These are phyloP conservation scores for Zizania latifolia DNA, from an alignment of 176 grass and related monocot species.

Conservation along the genomic window DNA sequence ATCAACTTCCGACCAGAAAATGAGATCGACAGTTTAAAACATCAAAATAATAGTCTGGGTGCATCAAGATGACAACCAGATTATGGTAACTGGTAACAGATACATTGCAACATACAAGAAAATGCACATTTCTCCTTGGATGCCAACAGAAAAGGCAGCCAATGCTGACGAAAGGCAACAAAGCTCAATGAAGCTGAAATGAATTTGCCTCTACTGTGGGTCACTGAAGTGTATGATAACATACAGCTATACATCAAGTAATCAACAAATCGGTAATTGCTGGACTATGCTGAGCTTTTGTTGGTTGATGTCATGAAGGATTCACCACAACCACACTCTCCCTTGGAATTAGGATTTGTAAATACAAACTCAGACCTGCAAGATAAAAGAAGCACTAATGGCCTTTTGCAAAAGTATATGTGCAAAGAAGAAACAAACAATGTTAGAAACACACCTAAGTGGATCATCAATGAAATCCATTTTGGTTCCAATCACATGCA, in stretches of 20 bases:
- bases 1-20: no score
- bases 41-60: no score
- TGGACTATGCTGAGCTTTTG: neutral
- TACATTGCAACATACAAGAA: neutral
- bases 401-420: neutral
- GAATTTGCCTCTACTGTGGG: neutral
- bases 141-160: neutral
- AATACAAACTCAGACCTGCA: slow-evolving; percentile 71
- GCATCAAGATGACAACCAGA: no score
- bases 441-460: slow-evolving; percentile 35
- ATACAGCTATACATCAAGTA: neutral
- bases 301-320: slow-evolving; percentile 55
- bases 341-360: slow-evolving; percentile 66
- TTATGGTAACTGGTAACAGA: neutral
- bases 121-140: neutral
- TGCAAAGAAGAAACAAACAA: neutral
- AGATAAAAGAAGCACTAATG: neutral
- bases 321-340: slow-evolving; percentile 55
- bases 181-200: neutral
- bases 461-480: slow-evolving; percentile 72
- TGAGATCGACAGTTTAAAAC: no score
- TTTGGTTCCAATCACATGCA: slow-evolving; percentile 83
- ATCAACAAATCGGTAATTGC: neutral
- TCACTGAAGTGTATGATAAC: neutral
- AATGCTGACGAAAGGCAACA: neutral